Evolutionary conservation across 2,329 filamentous ascomycete genomes (phyloP).

Genomic region (Cladosporium sphaerospermum): DNA sequence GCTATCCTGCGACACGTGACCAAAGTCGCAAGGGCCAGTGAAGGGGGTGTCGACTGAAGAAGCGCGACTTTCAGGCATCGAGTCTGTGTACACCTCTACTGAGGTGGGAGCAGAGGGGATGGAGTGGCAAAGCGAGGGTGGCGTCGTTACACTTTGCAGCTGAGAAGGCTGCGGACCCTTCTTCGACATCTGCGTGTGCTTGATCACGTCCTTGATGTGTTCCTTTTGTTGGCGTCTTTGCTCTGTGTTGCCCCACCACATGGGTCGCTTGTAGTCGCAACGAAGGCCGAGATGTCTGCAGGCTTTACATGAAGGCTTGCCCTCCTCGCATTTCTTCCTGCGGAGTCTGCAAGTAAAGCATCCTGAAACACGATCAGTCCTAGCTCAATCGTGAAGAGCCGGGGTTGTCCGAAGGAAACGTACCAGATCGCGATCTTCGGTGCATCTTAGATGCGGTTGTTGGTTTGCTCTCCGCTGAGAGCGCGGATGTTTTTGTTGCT

Average conservation of each 20-base stretch:
- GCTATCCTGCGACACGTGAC: constrained; percentile 51
- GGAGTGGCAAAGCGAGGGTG: constrained; percentile 74
- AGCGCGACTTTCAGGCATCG: constrained; percentile 65
- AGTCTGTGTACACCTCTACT: constrained; percentile 66
- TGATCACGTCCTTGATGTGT: constrained; percentile 93
- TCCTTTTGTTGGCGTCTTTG: constrained; percentile 83
- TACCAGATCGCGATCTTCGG: constrained; percentile 89
- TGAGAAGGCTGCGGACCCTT: constrained; percentile 55
- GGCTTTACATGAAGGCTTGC: constrained; percentile 57
- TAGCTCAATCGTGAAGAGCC: constrained; percentile 11
- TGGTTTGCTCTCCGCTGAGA: constrained; percentile 48
- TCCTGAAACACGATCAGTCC: constrained; percentile 42
- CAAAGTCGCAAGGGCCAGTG: constrained; percentile 59
- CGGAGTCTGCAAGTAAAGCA: constrained; percentile 63
- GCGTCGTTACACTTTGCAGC: constrained; percentile 51
- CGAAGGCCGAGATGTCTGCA: constrained; percentile 68
- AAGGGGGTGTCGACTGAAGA: constrained; percentile 76
- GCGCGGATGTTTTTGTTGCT: constrained; percentile 28
- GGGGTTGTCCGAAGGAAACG: constrained; percentile 33
- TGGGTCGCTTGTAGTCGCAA: constrained; percentile 94
- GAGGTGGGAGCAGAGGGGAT: constrained; percentile 58
- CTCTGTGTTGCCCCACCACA: constrained; percentile 96
- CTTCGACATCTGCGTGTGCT: constrained; percentile 89
- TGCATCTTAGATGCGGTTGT: constrained; percentile 74
- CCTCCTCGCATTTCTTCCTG: constrained; percentile 65